These are phyloP conservation scores for Candida albicans DNA, from an alignment of 1,139 yeast species.

Conservation along the genomic window DNA sequence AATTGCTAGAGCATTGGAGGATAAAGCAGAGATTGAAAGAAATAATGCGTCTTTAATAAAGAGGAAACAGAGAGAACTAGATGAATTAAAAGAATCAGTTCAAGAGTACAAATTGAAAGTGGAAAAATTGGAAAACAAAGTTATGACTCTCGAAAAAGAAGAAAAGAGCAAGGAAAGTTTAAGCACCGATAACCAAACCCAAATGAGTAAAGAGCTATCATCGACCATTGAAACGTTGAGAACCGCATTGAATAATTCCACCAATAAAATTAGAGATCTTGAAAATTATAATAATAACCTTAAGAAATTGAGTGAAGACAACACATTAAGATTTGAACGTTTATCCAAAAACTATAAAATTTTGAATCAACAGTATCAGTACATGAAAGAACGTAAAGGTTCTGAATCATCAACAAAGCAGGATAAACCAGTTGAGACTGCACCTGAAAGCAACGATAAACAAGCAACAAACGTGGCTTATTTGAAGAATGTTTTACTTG, in stretches of 20 bases:
- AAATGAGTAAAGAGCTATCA: constrained; percentile 13
- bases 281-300: constrained; percentile 59
- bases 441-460: neutral
- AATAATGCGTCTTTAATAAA: constrained; percentile 50
- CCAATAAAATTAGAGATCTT: constrained; percentile 51
- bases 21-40: constrained; percentile 57
- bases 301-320: constrained; percentile 67
- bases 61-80: constrained; percentile 52
- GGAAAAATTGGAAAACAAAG: constrained; percentile 40
- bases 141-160: constrained; percentile 23
- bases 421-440: constrained; percentile 1
- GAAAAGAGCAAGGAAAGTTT: neutral
- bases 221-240: constrained; percentile 49
- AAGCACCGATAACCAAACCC: constrained; percentile 21
- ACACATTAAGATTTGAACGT: constrained; percentile 62
- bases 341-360: constrained; percentile 65
- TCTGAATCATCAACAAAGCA: neutral
- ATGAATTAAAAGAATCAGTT: constrained; percentile 38
- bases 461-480: constrained; percentile 57
- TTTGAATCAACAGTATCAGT: constrained; percentile 57
- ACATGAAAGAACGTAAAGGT: constrained; percentile 18
- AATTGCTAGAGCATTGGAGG: constrained; percentile 46
- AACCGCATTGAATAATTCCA: constrained; percentile 50
- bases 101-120: constrained; percentile 30
- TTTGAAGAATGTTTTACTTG: constrained; percentile 81